Conservation (phyloP, 2,329 filamentous ascomycete genomes). For the Fulvia fulva region DNA sequence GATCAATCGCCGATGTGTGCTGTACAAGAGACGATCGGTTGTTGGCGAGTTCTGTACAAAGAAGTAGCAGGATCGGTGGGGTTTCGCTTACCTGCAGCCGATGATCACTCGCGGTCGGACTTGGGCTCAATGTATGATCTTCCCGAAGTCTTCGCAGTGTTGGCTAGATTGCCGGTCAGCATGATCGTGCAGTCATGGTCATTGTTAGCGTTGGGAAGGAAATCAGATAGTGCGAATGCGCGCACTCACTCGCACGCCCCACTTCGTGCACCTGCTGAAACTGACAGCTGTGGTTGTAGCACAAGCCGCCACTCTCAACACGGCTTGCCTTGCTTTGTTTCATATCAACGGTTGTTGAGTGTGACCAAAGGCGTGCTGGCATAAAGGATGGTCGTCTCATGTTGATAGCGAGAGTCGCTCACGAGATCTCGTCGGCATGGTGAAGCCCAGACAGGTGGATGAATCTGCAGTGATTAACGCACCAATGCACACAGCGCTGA, state of each 20-base stretch:
- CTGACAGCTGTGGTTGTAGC: neutral
- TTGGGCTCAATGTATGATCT: too few species aligned
- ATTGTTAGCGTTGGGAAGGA: too few species aligned
- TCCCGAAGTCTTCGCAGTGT: too few species aligned
- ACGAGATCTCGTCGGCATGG: neutral
- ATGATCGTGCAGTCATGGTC: neutral
- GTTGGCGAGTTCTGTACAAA: too few species aligned
- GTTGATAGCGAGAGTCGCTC: neutral
- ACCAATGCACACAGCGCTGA: constrained; percentile 20
- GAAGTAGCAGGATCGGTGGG: neutral
- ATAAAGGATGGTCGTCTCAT: neutral
- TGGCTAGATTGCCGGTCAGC: neutral
- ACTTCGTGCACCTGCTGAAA: neutral
- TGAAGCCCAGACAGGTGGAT: constrained; percentile 11
- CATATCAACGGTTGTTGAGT: neutral
- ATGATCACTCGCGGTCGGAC: too few species aligned
- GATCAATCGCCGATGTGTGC: too few species aligned
- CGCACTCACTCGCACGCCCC: neutral
- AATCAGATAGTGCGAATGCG: neutral
- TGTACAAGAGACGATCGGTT: too few species aligned
- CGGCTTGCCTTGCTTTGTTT: constrained; percentile 7
- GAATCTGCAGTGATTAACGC: constrained; percentile 8
- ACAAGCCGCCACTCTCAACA: neutral
- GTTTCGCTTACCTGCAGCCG: constrained; percentile 1
- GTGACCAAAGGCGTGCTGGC: constrained; percentile 1